Conservation (phyloP, 129 eudicot species). For the Tagetes erecta region DNA sequence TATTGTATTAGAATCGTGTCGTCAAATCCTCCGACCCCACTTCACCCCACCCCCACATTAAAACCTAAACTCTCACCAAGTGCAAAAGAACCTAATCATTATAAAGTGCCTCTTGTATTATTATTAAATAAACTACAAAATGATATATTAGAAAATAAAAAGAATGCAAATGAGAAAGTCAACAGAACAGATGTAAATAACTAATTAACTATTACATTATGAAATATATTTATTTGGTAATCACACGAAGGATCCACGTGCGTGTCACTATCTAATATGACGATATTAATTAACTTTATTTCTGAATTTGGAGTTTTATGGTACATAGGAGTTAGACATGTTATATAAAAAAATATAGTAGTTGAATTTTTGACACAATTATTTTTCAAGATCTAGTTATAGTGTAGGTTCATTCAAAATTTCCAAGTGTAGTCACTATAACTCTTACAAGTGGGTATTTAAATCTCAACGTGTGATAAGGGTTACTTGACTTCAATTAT, state of each 20-base stretch:
- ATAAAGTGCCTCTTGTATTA: neutral
- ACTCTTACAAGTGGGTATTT: too few species aligned
- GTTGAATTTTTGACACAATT: too few species aligned
- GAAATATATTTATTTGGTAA: neutral
- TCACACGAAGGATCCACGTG: slow-evolving; percentile 9
- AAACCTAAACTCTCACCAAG: too few species aligned
- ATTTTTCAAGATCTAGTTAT: too few species aligned
- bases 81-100: too few species aligned
- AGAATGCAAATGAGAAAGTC: neutral
- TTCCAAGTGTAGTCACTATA: too few species aligned
- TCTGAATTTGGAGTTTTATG: neutral
- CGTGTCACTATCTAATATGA: neutral
- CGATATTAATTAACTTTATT: neutral
- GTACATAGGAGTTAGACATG: neutral
- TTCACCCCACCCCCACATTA: too few species aligned
- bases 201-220: neutral
- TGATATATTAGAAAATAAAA: neutral
- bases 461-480: too few species aligned
- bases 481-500: too few species aligned
- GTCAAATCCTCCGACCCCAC: too few species aligned
- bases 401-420: too few species aligned
- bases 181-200: neutral
- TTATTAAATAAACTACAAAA: neutral
- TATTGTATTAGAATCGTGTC: too few species aligned
- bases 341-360: neutral